Percentiles rank a stretch among this genome's conserved stretches.
Conservation (phyloP, 345 rosid genomes). For the Erucastrum elatum region DNA sequence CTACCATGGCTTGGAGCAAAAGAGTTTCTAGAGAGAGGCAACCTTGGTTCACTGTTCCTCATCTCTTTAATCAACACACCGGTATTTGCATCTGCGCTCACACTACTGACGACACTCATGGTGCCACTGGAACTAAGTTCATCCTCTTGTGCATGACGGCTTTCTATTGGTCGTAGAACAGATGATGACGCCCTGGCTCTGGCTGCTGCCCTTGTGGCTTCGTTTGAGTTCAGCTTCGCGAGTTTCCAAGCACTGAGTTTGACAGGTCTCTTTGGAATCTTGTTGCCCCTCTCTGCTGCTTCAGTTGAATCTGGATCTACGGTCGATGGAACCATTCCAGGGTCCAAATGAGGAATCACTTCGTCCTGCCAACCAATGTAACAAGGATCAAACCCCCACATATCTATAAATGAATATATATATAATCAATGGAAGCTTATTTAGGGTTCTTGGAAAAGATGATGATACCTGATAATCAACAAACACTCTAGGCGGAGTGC, state of each 20-base stretch:
- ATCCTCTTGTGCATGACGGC: constrained; percentile 53
- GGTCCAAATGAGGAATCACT: constrained; percentile 93
- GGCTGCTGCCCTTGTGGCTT: constrained; percentile 90
- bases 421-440: neutral
- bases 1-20: constrained; percentile 88
- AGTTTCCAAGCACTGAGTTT: constrained; percentile 90
- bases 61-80: constrained; percentile 56
- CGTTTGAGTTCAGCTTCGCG: constrained; percentile 78
- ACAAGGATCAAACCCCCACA: neutral
- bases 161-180: constrained; percentile 73
- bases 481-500: constrained; percentile 96
- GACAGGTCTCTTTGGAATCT: constrained; percentile 68
- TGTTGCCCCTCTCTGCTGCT: constrained; percentile 62
- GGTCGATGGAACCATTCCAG: constrained; percentile 94
- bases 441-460: constrained; percentile 1
- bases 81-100: constrained; percentile 59
- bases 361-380: constrained; percentile 61
- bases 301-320: constrained; percentile 91
- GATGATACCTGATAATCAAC: constrained; percentile 91
- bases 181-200: constrained; percentile 98
- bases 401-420: neutral
- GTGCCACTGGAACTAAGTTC: constrained; percentile 84
- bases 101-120: constrained; percentile 79
- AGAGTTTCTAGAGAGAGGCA: constrained; percentile 58
- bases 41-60: constrained; percentile 49